phyloP scores from a whole-genome alignment of 192 early-diverging fungal genomes.

The Thamnidium elegans region DNA sequence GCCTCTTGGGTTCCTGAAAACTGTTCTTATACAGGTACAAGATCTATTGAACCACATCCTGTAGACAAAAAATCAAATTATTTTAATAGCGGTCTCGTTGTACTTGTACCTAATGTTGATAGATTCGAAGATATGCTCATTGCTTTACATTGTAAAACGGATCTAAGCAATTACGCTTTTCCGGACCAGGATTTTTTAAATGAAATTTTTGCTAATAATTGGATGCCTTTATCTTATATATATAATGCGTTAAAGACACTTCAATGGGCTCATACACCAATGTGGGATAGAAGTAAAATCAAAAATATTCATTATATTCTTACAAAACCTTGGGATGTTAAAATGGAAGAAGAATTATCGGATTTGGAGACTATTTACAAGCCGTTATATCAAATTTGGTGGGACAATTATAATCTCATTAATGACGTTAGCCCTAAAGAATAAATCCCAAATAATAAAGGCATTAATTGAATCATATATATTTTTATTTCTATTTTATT shows the following conservation, averaged over 20 bases:
- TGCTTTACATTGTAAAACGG: conserved; percentile 12
- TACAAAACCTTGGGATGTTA: conserved; percentile 40
- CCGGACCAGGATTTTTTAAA: conserved; percentile 56
- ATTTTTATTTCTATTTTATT: no score
- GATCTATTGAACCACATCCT: conserved; percentile 6
- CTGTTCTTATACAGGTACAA: conserved; percentile 37
- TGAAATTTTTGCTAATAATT: conserved; percentile 38
- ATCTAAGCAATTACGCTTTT: conserved; percentile 34
- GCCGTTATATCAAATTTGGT: conserved; percentile 17
- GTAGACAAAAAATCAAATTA: conserved; percentile 26
- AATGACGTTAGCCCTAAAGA: not conserved
- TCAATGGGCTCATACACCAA: conserved; percentile 26
- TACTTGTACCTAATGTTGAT: conserved; percentile 32
- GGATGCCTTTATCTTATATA: conserved; percentile 42
- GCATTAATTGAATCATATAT: no score
- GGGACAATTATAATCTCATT: conserved; percentile 5
- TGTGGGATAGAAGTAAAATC: conserved; percentile 36
- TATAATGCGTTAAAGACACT: conserved; percentile 54
- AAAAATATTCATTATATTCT: conserved; percentile 51
- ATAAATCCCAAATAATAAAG: no score
- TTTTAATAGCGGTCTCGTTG: conserved; percentile 52
- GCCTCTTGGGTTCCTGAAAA: conserved; percentile 37
- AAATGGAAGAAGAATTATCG: not conserved
- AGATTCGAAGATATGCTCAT: conserved; percentile 33
- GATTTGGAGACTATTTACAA: not conserved